These are phyloP conservation scores for Pyrenophora seminiperda DNA, from an alignment of 2,329 filamentous ascomycete genomes.

Conservation along the genomic window DNA sequence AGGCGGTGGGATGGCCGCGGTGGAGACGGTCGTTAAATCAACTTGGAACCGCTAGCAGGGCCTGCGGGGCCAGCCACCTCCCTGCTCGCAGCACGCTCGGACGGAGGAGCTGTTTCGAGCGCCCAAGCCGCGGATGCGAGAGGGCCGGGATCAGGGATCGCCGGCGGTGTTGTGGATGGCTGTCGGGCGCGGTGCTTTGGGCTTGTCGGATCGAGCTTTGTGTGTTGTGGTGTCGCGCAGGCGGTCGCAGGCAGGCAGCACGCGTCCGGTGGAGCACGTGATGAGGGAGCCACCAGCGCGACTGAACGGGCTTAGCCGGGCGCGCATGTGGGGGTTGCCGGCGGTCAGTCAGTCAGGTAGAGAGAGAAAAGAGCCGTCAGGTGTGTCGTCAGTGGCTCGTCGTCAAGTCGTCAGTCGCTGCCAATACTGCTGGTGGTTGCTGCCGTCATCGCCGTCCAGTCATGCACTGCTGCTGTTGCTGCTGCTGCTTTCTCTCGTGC, in stretches of 20 bases:
- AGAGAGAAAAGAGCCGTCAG: too few relatives aligned
- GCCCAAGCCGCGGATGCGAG: constrained; percentile 35
- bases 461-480: too few relatives aligned
- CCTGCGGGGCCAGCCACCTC: constrained; percentile 39
- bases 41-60: constrained; percentile 46
- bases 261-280: constrained; percentile 25
- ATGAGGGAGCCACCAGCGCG: constrained; percentile 8
- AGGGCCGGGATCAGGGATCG: constrained; percentile 37
- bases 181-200: background rate
- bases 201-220: background rate
- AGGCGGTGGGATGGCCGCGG: constrained; percentile 30
- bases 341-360: background rate
- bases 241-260: background rate
- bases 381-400: too few relatives aligned
- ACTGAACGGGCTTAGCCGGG: background rate
- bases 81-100: constrained; percentile 41
- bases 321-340: background rate
- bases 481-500: too few relatives aligned
- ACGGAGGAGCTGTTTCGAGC: constrained; percentile 32
- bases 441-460: too few relatives aligned
- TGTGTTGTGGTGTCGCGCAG: background rate
- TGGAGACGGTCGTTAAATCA: constrained; percentile 47
- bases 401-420: too few relatives aligned
- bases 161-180: constrained; percentile 8
- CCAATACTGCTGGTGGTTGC: too few relatives aligned